These are phyloP conservation scores for Neofusicoccum parvum DNA, from an alignment of 2,329 filamentous ascomycete species.

Conservation along the genomic window DNA sequence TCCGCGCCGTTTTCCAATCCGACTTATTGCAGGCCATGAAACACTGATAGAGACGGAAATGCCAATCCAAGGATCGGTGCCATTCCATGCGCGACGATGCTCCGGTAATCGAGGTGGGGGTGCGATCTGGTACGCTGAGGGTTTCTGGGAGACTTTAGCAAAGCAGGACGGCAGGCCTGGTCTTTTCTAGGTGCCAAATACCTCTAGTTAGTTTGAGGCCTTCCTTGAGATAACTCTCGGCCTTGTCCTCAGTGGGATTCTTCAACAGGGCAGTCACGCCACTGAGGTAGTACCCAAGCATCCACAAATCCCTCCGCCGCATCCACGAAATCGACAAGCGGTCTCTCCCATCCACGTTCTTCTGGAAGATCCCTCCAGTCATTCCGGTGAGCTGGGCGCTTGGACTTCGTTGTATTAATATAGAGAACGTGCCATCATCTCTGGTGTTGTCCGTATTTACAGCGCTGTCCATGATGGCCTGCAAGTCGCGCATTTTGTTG, in stretches of 20 bases:
- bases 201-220: constrained; percentile 47
- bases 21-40: constrained; percentile 71
- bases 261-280: constrained; percentile 58
- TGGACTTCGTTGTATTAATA: constrained; percentile 42
- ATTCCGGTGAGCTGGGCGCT: constrained; percentile 39
- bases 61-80: constrained; percentile 67
- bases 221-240: constrained; percentile 59
- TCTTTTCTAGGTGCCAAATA: background rate
- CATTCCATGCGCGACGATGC: constrained; percentile 56
- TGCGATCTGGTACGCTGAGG: constrained; percentile 25
- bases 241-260: constrained; percentile 58
- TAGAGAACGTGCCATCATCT: constrained; percentile 41
- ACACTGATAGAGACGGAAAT: constrained; percentile 70
- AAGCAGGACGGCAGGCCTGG: too few relatives aligned
- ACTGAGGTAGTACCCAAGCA: constrained; percentile 61
- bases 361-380: constrained; percentile 49
- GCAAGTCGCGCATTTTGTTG: constrained; percentile 64
- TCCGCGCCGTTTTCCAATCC: constrained; percentile 67
- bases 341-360: constrained; percentile 39
- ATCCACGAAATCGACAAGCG: constrained; percentile 62
- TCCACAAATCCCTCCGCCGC: constrained; percentile 60
- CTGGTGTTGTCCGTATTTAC: constrained; percentile 38
- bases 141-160: constrained; percentile 17
- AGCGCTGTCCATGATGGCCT: constrained; percentile 60
- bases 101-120: constrained; percentile 28